Evolutionary conservation across 345 rosid genomes (phyloP).

Genomic region (Noccaea caerulescens): DNA sequence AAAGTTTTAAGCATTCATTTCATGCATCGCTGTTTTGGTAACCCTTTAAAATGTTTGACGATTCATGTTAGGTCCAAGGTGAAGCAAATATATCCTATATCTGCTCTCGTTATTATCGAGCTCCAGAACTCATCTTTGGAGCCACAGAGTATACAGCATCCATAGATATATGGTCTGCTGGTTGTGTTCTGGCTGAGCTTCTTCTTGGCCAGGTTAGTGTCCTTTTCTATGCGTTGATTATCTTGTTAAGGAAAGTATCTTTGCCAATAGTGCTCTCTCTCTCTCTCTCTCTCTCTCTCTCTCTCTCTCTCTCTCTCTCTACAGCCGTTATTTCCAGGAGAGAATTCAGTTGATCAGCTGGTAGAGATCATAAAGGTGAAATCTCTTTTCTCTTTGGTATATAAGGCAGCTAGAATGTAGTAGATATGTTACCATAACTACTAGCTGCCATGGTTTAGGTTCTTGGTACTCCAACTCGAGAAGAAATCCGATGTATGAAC

Average conservation of each 20-base stretch:
- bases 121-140: constrained; percentile 85
- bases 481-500: constrained; percentile 88
- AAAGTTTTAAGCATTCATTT: not conserved
- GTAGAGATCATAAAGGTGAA: constrained; percentile 82
- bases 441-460: constrained; percentile 51
- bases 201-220: constrained; percentile 73
- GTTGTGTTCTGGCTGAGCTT: constrained; percentile 89
- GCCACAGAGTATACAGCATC: constrained; percentile 80
- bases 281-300: constrained; percentile 19
- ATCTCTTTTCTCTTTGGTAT: constrained; percentile 10
- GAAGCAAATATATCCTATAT: constrained; percentile 82
- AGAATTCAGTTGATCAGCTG: constrained; percentile 84
- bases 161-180: constrained; percentile 88
- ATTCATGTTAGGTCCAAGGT: constrained; percentile 61
- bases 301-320: not conserved
- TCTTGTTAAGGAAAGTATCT: not conserved
- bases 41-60: constrained; percentile 2
- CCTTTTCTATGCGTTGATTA: not conserved
- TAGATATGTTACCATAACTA: not conserved
- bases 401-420: constrained; percentile 7
- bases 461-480: constrained; percentile 88
- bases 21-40: not conserved
- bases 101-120: constrained; percentile 85
- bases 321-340: constrained; percentile 82
- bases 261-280: not conserved